A percentile compares a stretch with the other conserved stretches of the same genome.
phyloP scores from a whole-genome alignment of 2,329 filamentous ascomycete genomes.

The Annulohypoxylon truncatum region DNA sequence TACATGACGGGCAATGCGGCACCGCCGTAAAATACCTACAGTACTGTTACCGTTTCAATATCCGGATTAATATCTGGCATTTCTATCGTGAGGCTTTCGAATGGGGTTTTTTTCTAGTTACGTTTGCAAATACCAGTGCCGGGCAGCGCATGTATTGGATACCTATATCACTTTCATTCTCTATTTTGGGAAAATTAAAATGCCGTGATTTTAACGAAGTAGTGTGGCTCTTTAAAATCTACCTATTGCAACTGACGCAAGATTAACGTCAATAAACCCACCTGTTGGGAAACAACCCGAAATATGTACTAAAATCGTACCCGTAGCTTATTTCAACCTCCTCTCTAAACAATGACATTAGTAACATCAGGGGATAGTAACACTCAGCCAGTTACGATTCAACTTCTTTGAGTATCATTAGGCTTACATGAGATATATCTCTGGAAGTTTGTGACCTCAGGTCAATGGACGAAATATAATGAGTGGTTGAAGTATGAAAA shows the following conservation, averaged over 20 bases:
- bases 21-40: constrained; percentile 47
- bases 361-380: too few species aligned
- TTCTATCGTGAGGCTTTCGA: neutral
- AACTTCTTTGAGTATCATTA: too few species aligned
- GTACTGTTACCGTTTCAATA: neutral
- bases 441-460: too few species aligned
- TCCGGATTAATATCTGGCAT: neutral
- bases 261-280: too few species aligned
- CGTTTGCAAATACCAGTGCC: neutral
- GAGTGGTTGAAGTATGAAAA: too few species aligned
- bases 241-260: too few species aligned
- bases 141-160: constrained; percentile 6
- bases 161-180: constrained; percentile 6
- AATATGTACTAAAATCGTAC: neutral
- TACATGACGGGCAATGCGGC: constrained; percentile 63
- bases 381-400: too few species aligned
- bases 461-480: too few species aligned
- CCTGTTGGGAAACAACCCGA: too few species aligned
- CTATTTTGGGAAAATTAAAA: constrained; percentile 1
- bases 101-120: neutral
- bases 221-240: neutral
- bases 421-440: too few species aligned
- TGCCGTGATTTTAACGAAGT: constrained; percentile 5
- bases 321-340: neutral
- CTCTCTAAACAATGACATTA: neutral